Evolutionary conservation across 345 rosid species (phyloP).

Genomic region (Melaleuca alternifolia): DNA sequence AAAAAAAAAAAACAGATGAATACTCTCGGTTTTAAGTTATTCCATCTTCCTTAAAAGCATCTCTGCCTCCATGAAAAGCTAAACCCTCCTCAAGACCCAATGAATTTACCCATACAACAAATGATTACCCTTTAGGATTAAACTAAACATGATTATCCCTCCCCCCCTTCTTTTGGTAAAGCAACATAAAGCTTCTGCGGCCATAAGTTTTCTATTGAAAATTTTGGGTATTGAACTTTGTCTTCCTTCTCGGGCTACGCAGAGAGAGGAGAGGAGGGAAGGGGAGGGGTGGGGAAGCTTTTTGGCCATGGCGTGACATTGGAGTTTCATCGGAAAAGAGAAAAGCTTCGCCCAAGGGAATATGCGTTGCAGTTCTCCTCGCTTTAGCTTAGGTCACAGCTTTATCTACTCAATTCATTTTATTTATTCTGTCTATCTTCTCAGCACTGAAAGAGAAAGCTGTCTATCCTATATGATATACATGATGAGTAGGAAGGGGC

Average conservation of each 20-base stretch:
- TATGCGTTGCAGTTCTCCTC: slow-evolving; percentile 47
- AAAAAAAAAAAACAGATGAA: background rate
- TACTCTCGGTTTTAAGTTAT: background rate
- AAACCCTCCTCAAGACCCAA: background rate
- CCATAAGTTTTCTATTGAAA: background rate
- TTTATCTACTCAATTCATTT: background rate
- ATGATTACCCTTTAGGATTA: background rate
- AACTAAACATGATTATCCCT: background rate
- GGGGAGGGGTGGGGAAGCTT: no score
- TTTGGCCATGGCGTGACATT: background rate
- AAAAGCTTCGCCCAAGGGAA: slow-evolving; percentile 42
- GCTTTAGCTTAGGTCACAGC: background rate
- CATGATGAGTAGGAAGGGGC: background rate
- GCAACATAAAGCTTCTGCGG: background rate
- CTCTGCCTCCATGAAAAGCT: slow-evolving; percentile 8
- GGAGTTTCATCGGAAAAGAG: slow-evolving; percentile 38
- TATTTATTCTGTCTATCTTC: background rate
- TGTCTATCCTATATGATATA: background rate
- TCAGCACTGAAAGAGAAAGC: background rate
- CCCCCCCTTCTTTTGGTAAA: slow-evolving; percentile 1
- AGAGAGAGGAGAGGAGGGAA: background rate
- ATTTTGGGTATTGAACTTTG: background rate
- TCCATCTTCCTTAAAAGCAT: slow-evolving; percentile 29
- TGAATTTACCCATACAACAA: background rate
- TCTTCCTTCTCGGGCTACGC: background rate